Evolutionary conservation across 768 basidiomycete genomes (phyloP).

Genomic region (Termitomyces sp.): DNA sequence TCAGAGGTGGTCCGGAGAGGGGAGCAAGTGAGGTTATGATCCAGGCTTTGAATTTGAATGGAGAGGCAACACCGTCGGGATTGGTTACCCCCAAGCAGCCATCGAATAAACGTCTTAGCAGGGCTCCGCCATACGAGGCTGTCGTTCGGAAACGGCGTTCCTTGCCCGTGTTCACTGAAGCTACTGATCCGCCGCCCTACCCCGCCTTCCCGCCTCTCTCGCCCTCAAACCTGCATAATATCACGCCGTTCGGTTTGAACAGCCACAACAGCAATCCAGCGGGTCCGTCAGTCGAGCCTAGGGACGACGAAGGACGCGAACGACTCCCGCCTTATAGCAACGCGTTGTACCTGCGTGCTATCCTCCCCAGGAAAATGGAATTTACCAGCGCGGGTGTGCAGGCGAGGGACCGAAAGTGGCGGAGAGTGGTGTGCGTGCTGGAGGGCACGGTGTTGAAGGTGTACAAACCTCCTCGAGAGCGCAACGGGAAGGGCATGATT

Average conservation of each 20-base stretch:
- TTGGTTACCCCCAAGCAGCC: background rate
- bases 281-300: slow-evolving; percentile 35
- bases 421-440: slow-evolving; percentile 80
- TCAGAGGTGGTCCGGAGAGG: background rate
- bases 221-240: slow-evolving; percentile 3
- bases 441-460: slow-evolving; percentile 90
- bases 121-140: slow-evolving; percentile 34
- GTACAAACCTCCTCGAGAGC: slow-evolving; percentile 48
- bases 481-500: slow-evolving; percentile 48
- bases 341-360: slow-evolving; percentile 72
- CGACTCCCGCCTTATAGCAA: slow-evolving; percentile 81
- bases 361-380: slow-evolving; percentile 92
- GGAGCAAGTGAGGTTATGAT: background rate
- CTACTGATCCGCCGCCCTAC: slow-evolving; percentile 68
- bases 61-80: background rate
- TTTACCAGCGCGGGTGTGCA: slow-evolving; percentile 83
- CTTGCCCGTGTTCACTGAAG: slow-evolving; percentile 64
- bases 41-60: background rate
- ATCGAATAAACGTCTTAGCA: slow-evolving; percentile 28
- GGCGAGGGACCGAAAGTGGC: slow-evolving; percentile 91
- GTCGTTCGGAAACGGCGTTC: slow-evolving; percentile 55
- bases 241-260: slow-evolving; percentile 11
- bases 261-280: background rate
- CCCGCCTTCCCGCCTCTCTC: slow-evolving; percentile 33
- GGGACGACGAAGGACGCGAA: slow-evolving; percentile 86